A percentile compares a stretch with the other conserved stretches of the same genome.
Conservation (phyloP, 75 land plant species). For the Picea glauca region DNA sequence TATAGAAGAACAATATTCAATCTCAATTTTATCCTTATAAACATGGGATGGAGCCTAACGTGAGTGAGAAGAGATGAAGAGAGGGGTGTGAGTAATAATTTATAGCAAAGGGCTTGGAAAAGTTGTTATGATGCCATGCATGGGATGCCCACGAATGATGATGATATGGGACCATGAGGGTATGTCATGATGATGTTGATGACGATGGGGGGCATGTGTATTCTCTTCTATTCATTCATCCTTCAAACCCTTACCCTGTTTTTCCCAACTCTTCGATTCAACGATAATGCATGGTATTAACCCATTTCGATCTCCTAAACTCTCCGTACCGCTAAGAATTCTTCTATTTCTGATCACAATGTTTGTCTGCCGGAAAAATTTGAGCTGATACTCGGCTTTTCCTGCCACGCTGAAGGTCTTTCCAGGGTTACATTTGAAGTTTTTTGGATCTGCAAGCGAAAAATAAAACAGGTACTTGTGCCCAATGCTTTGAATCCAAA, state of each 20-base stretch:
- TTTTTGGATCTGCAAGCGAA: neutral
- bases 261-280: neutral
- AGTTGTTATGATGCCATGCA: too few species aligned
- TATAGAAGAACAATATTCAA: too few species aligned
- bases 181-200: neutral
- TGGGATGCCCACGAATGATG: too few species aligned
- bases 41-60: too few species aligned
- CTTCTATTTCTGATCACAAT: neutral
- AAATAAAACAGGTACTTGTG: neutral
- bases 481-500: neutral
- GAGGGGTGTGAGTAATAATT: too few species aligned
- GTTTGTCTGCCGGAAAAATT: neutral
- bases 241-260: conserved; percentile 1
- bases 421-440: neutral
- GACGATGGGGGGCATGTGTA: neutral
- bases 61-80: too few species aligned
- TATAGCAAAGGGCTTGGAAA: too few species aligned
- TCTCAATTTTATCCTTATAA: too few species aligned
- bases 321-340: neutral
- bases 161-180: too few species aligned
- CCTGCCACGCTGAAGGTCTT: neutral
- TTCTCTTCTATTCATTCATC: neutral
- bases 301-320: neutral
- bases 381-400: neutral
- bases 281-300: conserved; percentile 1